These are phyloP conservation scores for Ceratobasidium sp. DNA, from an alignment of 1,284 basidiomycete genomes.

Conservation along the genomic window DNA sequence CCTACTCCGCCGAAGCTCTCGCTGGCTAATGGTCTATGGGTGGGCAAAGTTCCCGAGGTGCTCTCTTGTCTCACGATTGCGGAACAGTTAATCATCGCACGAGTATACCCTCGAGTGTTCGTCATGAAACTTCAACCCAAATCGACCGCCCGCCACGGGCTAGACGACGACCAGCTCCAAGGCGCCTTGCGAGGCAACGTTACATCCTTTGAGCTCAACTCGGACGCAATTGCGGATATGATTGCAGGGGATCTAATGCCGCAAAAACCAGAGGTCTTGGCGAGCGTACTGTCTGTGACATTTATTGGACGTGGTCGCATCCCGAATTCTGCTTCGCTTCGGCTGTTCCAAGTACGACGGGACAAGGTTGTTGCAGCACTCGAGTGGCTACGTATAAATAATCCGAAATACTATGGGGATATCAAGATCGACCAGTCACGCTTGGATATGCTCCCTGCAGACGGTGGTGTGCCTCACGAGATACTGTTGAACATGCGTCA, in stretches of 20 bases:
- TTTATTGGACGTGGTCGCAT: conserved; percentile 57
- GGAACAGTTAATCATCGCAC: conserved; percentile 55
- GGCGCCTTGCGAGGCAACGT: conserved; percentile 58
- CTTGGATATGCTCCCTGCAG: conserved; percentile 23
- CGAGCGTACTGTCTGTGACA: conserved; percentile 57
- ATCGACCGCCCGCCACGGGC: conserved; percentile 44
- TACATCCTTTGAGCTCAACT: conserved; percentile 55
- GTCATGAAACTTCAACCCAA: conserved; percentile 58
- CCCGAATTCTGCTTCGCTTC: conserved; percentile 53
- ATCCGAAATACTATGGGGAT: conserved; percentile 30
- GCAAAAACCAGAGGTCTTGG: conserved; percentile 53
- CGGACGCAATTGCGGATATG: conserved; percentile 54
- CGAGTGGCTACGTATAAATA: conserved; percentile 36
- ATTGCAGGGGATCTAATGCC: conserved; percentile 58
- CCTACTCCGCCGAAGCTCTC: conserved; percentile 51
- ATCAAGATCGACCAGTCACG: conserved; percentile 18
- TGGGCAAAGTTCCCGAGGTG: conserved; percentile 55
- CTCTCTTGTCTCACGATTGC: conserved; percentile 54
- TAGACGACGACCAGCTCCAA: conserved; percentile 50
- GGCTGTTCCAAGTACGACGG: conserved; percentile 54
- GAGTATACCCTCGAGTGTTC: conserved; percentile 54
- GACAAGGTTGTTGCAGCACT: conserved; percentile 51
- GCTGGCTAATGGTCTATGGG: conserved; percentile 59
- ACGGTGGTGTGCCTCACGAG: conserved; percentile 43
- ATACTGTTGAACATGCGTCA: conserved; percentile 24